Conservation (phyloP, 2,329 filamentous ascomycete genomes). For the Trichophyton rubrum region DNA sequence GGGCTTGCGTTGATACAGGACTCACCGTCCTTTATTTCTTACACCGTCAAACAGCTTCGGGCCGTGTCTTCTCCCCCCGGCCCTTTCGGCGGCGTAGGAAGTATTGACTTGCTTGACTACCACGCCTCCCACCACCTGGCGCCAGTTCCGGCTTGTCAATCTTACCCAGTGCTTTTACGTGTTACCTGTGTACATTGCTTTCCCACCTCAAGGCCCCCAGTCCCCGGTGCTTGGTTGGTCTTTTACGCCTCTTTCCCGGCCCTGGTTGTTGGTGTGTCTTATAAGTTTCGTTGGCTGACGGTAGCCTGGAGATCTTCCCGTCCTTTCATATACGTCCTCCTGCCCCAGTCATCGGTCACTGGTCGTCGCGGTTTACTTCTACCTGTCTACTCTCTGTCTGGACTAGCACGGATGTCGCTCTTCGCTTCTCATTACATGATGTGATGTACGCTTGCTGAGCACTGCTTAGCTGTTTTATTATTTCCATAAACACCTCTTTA, state of each 20-base stretch:
- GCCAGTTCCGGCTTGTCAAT: not conserved
- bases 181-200: not conserved
- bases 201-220: not conserved
- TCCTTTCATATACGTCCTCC: not conserved
- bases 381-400: not conserved
- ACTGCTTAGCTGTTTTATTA: not conserved
- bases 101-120: not conserved
- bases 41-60: not conserved
- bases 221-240: not conserved
- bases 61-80: not conserved
- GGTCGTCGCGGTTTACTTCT: not conserved
- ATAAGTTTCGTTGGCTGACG: not conserved
- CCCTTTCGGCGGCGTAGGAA: not conserved
- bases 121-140: not conserved
- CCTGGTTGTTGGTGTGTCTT: not conserved
- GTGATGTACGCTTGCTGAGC: not conserved
- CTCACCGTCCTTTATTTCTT: not conserved
- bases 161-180: not conserved
- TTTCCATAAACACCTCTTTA: not conserved
- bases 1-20: not conserved
- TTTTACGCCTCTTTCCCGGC: not conserved
- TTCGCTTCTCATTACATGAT: not conserved
- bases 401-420: not conserved
- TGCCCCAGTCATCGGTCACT: not conserved
- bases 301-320: conserved; percentile 1